Evolutionary conservation across 2,329 filamentous ascomycete species (phyloP).

Genomic region (Fusarium odoratissimum): DNA sequence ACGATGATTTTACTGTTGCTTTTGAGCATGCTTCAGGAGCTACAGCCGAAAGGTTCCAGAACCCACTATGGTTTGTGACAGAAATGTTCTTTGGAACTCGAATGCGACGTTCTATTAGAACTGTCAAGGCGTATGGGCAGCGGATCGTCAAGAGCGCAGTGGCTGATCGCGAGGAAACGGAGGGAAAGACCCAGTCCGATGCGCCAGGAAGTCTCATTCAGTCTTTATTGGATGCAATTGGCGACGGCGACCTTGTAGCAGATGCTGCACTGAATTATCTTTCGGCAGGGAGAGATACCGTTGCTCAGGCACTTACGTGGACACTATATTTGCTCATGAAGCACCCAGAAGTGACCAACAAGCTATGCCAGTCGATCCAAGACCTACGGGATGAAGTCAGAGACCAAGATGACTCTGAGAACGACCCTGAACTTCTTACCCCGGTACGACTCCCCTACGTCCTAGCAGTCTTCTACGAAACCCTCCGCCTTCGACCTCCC

Average conservation of each 20-base stretch:
- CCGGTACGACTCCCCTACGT: conserved; percentile 64
- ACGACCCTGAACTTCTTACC: conserved; percentile 50
- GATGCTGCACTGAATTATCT: conserved; percentile 75
- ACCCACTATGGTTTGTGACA: conserved; percentile 71
- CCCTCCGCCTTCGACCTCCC: conserved; percentile 70
- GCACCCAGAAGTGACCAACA: conserved; percentile 55
- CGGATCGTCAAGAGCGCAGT: conserved; percentile 67
- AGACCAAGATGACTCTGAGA: neutral
- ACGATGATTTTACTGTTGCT: conserved; percentile 68
- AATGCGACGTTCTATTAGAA: conserved; percentile 61
- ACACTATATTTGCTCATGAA: conserved; percentile 70
- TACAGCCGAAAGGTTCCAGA: conserved; percentile 72
- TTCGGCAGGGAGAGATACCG: conserved; percentile 73
- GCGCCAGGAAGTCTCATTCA: conserved; percentile 69
- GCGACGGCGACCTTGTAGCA: conserved; percentile 65
- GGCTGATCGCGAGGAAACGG: conserved; percentile 44
- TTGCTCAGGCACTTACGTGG: conserved; percentile 74
- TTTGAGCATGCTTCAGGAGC: conserved; percentile 72
- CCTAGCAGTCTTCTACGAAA: conserved; percentile 72
- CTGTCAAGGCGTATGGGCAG: conserved; percentile 66
- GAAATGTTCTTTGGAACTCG: conserved; percentile 61
- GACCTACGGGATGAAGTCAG: conserved; percentile 13
- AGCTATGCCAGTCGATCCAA: conserved; percentile 58
- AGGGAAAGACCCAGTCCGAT: conserved; percentile 24
- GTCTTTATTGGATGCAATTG: conserved; percentile 68